Evolutionary conservation across 1,139 yeast species (phyloP).

Genomic region (Eremothecium gossypii): DNA sequence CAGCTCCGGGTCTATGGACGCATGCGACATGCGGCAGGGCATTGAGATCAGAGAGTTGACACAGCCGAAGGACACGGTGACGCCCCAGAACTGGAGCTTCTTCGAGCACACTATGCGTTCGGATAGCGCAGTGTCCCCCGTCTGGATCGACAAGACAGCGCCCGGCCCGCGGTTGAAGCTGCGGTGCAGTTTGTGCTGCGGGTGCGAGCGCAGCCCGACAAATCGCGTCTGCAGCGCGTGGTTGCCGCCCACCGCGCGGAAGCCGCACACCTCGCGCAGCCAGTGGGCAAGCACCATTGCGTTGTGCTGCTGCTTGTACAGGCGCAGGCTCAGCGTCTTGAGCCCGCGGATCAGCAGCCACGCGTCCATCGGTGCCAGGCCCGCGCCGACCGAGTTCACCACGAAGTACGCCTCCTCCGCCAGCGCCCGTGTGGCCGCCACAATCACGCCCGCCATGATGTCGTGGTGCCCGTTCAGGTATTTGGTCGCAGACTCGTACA

Average conservation of each 20-base stretch:
- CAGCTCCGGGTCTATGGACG: conserved; percentile 83
- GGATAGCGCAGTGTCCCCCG: conserved; percentile 60
- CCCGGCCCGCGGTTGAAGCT: conserved; percentile 80
- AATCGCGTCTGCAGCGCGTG: conserved; percentile 51
- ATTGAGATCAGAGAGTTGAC: conserved; percentile 83
- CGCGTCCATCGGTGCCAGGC: conserved; percentile 81
- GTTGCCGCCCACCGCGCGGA: conserved; percentile 17
- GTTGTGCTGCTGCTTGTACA: conserved; percentile 80
- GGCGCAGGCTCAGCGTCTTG: conserved; percentile 73
- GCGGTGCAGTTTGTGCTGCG: conserved; percentile 70
- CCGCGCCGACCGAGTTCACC: conserved; percentile 84
- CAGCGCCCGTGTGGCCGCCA: conserved; percentile 51
- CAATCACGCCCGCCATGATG: conserved; percentile 88
- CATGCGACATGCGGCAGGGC: conserved; percentile 95
- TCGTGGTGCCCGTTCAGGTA: conserved; percentile 92
- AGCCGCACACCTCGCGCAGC: conserved; percentile 52
- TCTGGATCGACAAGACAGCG: conserved; percentile 81
- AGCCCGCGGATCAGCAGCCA: conserved; percentile 84
- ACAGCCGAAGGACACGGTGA: conserved; percentile 90
- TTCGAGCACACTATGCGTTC: conserved; percentile 70
- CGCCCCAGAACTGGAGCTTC: conserved; percentile 56
- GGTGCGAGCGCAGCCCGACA: conserved; percentile 76
- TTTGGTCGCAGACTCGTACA: conserved; percentile 88
- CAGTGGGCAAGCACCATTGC: conserved; percentile 67
- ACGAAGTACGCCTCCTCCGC: conserved; percentile 67